Evolutionary conservation across 2,329 filamentous ascomycete genomes (phyloP).

Genomic region (Aureobasidium sp.): DNA sequence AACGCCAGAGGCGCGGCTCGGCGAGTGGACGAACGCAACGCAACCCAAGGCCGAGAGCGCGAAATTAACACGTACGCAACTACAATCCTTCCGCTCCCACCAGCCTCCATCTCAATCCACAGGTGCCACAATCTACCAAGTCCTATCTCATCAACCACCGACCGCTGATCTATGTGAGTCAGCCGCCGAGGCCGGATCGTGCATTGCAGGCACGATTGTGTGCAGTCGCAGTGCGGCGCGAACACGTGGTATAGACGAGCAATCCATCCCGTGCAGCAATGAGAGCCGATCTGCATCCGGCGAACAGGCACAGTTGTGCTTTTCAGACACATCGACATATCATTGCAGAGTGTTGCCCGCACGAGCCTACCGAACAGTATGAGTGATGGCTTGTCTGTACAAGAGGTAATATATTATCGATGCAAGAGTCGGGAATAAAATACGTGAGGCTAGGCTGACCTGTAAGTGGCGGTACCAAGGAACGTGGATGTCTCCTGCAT

Average conservation of each 20-base stretch:
- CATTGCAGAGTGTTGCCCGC: too few relatives aligned
- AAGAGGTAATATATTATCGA: conserved; percentile 6
- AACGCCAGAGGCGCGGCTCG: conserved; percentile 1
- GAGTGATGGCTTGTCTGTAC: background rate
- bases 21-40: background rate
- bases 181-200: conserved; percentile 3
- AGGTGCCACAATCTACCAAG: background rate
- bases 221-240: conserved; percentile 7
- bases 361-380: conserved; percentile 2
- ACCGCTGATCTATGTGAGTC: background rate
- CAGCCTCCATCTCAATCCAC: background rate
- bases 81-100: too few relatives aligned
- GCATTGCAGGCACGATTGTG: background rate
- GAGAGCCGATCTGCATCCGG: background rate
- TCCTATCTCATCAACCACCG: conserved; percentile 6
- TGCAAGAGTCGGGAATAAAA: background rate
- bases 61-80: too few relatives aligned
- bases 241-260: conserved; percentile 8
- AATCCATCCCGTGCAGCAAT: background rate
- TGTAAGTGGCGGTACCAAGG: conserved; percentile 1
- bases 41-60: conserved; percentile 4
- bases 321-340: background rate
- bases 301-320: background rate
- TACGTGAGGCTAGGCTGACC: conserved; percentile 1
- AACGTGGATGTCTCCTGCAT: background rate